A percentile compares a stretch with the other conserved stretches of the same genome.
These are phyloP conservation scores for Xylariaceae sp. DNA, from an alignment of 2,329 filamentous ascomycete species.

Conservation along the genomic window DNA sequence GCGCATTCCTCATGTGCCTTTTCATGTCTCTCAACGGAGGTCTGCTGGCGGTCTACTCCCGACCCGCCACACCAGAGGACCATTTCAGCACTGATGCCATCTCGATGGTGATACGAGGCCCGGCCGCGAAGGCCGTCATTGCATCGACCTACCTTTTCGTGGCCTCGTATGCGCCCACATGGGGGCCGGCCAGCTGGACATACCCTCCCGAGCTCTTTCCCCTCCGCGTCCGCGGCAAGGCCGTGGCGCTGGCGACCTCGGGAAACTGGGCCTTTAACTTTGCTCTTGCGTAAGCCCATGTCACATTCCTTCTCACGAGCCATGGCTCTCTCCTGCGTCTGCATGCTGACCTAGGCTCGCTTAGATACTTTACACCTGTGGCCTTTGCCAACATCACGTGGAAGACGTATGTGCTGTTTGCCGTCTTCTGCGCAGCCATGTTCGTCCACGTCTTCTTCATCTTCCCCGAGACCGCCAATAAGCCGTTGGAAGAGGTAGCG, in stretches of 20 bases:
- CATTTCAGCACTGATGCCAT: constrained; percentile 38
- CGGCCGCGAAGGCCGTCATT: constrained; percentile 52
- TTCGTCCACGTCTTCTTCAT: constrained; percentile 48
- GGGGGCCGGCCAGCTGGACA: constrained; percentile 40
- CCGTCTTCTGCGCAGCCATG: constrained; percentile 45
- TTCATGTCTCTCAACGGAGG: constrained; percentile 44
- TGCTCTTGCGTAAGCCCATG: constrained; percentile 33
- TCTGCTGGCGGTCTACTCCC: constrained; percentile 40
- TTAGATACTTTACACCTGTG: constrained; percentile 40
- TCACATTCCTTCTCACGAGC: not conserved
- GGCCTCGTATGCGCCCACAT: constrained; percentile 43
- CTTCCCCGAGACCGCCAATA: constrained; percentile 53
- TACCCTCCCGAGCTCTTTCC: constrained; percentile 45
- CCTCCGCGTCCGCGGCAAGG: constrained; percentile 45
- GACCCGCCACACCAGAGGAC: constrained; percentile 25
- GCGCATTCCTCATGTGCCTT: constrained; percentile 55
- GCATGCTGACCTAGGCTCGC: constrained; percentile 1
- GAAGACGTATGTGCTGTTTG: constrained; percentile 48
- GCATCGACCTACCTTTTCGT: constrained; percentile 63
- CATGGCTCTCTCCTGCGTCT: too few species aligned
- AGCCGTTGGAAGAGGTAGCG: constrained; percentile 50
- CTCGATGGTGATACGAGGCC: constrained; percentile 43
- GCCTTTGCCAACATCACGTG: constrained; percentile 43
- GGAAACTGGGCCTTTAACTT: constrained; percentile 48
- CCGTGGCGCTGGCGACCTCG: constrained; percentile 47